Conservation (phyloP, 257 asterid species). For the Paraleonurus japonicus region DNA sequence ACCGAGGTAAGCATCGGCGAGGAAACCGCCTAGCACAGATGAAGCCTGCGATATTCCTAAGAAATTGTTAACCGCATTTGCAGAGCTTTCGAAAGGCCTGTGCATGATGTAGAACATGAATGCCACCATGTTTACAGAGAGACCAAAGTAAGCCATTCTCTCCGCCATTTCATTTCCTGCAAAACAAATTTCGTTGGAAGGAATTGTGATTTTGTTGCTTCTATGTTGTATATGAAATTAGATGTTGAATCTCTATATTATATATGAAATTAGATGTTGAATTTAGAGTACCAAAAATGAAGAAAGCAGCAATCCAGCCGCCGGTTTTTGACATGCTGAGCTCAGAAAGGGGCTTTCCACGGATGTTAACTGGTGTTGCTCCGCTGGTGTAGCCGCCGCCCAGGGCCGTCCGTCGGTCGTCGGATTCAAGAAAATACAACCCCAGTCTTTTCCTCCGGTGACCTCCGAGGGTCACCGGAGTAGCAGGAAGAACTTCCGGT, state of each 20-base stretch:
- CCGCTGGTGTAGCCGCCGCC: conserved; percentile 80
- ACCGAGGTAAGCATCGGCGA: conserved; percentile 96
- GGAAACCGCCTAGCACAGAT: conserved; percentile 91
- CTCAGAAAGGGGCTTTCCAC: conserved; percentile 74
- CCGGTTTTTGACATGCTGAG: conserved; percentile 70
- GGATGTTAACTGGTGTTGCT: conserved; percentile 87
- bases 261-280: background rate
- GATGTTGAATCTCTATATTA: too few species aligned
- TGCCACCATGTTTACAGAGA: conserved; percentile 96
- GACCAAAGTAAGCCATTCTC: conserved; percentile 97
- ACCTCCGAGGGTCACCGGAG: conserved; percentile 21
- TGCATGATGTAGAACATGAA: conserved; percentile 97
- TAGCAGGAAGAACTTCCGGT: conserved; percentile 34
- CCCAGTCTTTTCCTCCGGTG: conserved; percentile 63
- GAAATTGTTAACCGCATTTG: conserved; percentile 89
- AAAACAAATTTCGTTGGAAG: too few species aligned
- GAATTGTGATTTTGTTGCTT: background rate
- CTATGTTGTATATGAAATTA: background rate
- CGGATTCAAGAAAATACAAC: conserved; percentile 75
- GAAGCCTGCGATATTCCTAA: conserved; percentile 95
- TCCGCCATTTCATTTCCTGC: conserved; percentile 98
- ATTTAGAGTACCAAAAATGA: conserved; percentile 66
- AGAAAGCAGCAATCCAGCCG: conserved; percentile 98
- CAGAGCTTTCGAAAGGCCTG: conserved; percentile 83
- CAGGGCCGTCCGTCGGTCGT: conserved; percentile 75